Evolutionary conservation across 192 early-diverging fungal species (phyloP).

Genomic region (Paraglomus occultum): DNA sequence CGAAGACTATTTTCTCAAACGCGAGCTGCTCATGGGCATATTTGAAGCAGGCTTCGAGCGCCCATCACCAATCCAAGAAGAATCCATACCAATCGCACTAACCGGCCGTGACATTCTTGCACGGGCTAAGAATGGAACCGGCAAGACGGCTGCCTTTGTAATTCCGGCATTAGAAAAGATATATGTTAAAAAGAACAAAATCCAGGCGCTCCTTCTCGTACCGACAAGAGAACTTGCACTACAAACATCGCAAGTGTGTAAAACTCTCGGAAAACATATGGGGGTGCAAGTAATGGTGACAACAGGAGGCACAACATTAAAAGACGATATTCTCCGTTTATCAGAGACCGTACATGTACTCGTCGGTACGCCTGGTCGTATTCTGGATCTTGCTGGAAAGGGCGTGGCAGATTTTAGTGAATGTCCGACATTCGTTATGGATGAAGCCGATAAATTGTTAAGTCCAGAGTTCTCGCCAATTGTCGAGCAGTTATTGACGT

Average conservation of each 20-base stretch:
- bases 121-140: conserved; percentile 92
- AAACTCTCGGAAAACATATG: conserved; percentile 96
- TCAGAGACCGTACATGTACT: conserved; percentile 93
- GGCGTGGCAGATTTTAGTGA: conserved; percentile 89
- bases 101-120: conserved; percentile 96
- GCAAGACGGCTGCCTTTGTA: conserved; percentile 96
- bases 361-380: conserved; percentile 96
- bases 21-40: conserved; percentile 97
- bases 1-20: conserved; percentile 97
- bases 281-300: conserved; percentile 98
- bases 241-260: conserved; percentile 99
- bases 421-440: conserved; percentile 94
- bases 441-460: conserved; percentile 98
- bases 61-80: conserved; percentile 98
- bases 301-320: conserved; percentile 96
- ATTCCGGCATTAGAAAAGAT: conserved; percentile 96
- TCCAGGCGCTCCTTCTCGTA: conserved; percentile 93
- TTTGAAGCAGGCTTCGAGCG: conserved; percentile 98
- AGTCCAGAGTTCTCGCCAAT: conserved; percentile 98
- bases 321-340: conserved; percentile 97
- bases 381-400: conserved; percentile 95
- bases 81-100: conserved; percentile 96
- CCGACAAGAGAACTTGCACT: conserved; percentile 97
- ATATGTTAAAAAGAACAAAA: conserved; percentile 77
- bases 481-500: conserved; percentile 93